Conservation (phyloP, 495 filamentous ascomycete species). For the Xylaria grammica region DNA sequence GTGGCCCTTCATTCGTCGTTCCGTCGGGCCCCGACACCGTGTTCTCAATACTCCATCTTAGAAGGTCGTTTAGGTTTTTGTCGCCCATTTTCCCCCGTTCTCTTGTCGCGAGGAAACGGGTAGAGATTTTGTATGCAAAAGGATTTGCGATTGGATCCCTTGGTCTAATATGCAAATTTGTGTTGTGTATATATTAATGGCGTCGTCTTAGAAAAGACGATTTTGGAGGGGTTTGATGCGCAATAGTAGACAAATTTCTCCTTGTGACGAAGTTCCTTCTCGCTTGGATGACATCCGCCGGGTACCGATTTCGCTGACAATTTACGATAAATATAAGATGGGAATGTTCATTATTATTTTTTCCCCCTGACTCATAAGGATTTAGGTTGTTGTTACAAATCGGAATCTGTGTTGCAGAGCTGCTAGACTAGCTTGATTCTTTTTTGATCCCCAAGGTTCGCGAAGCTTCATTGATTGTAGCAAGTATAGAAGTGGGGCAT, state of each 20-base stretch:
- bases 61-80: conserved; percentile 67
- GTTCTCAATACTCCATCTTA: conserved; percentile 94
- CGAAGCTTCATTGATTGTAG: conserved; percentile 37
- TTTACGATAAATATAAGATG: background rate
- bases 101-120: too few relatives aligned
- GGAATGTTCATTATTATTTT: background rate
- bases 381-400: background rate
- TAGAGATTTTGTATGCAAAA: too few relatives aligned
- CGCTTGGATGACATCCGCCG: background rate
- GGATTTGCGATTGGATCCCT: too few relatives aligned
- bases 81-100: conserved; percentile 34
- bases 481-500: conserved; percentile 11
- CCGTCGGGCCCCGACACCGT: conserved; percentile 53
- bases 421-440: conserved; percentile 4
- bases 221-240: background rate
- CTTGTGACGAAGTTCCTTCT: too few relatives aligned
- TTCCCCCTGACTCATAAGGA: too few relatives aligned
- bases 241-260: background rate
- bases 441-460: conserved; percentile 37
- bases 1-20: conserved; percentile 40
- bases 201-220: background rate
- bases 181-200: too few relatives aligned
- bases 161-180: too few relatives aligned
- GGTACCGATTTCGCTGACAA: background rate
- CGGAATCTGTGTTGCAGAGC: background rate